Conservation (phyloP, 768 basidiomycete species). For the Suillus decipiens region DNA sequence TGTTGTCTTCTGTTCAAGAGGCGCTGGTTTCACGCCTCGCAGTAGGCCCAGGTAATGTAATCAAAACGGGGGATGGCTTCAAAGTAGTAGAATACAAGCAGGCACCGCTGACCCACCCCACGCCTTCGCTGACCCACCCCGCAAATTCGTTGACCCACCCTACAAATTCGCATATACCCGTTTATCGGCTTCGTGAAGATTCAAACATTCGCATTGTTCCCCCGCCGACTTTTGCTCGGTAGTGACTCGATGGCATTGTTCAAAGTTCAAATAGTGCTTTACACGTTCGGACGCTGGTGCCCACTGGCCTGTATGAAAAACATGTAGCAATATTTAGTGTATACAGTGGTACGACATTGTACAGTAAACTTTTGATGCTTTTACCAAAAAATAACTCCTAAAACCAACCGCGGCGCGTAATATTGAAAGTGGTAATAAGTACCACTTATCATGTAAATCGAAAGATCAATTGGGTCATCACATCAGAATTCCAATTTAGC, state of each 20-base stretch:
- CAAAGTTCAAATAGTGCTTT: background rate
- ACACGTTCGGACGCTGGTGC: background rate
- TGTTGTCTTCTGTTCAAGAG: constrained; percentile 5
- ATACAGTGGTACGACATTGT: background rate
- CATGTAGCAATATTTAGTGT: background rate
- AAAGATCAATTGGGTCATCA: background rate
- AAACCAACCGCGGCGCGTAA: background rate
- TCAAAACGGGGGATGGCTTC: background rate
- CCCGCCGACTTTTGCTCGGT: background rate
- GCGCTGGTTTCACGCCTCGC: background rate
- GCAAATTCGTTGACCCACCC: too few species aligned
- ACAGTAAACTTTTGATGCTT: background rate
- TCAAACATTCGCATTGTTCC: too few species aligned
- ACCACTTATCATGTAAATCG: background rate
- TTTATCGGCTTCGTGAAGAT: too few species aligned
- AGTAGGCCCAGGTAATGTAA: background rate
- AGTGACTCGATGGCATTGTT: background rate
- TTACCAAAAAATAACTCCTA: background rate
- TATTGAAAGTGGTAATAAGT: background rate
- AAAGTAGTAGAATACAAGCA: background rate
- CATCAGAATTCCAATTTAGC: background rate
- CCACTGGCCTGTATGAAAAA: background rate
- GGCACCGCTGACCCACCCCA: background rate
- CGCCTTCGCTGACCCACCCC: background rate
- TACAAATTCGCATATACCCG: too few species aligned